Percentiles rank a stretch among this genome's conserved stretches.
Conservation (phyloP, 2,329 filamentous ascomycete species). For the Cladosporium austrohemisphaericum region DNA sequence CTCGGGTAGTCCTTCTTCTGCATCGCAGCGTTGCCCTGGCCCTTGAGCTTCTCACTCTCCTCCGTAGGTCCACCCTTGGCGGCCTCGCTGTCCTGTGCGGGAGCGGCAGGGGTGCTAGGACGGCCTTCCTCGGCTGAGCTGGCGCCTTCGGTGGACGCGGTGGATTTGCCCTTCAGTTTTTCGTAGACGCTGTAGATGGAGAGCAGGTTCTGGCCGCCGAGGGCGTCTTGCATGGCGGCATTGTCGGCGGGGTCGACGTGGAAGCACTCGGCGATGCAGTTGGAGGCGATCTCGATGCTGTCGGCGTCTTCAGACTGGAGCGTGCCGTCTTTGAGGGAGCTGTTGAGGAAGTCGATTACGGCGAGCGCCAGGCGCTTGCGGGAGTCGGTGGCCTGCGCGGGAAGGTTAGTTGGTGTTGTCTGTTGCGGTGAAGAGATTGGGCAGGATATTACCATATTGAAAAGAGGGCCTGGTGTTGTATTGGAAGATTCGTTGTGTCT, state of each 20-base stretch:
- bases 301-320: constrained; percentile 84
- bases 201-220: constrained; percentile 81
- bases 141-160: constrained; percentile 43
- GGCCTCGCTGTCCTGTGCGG: constrained; percentile 38
- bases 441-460: neutral
- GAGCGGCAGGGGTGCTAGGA: constrained; percentile 31
- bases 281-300: constrained; percentile 87
- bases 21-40: constrained; percentile 91
- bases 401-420: constrained; percentile 13
- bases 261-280: constrained; percentile 94
- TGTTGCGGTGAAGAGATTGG: neutral
- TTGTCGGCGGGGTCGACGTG: constrained; percentile 83
- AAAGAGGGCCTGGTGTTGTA: neutral
- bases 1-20: constrained; percentile 80
- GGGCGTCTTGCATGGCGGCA: constrained; percentile 67
- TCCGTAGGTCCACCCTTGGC: constrained; percentile 51
- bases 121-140: constrained; percentile 31
- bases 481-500: neutral
- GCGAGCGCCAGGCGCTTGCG: constrained; percentile 92
- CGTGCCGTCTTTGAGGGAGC: constrained; percentile 82
- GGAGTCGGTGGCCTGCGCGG: constrained; percentile 42
- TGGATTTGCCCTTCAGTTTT: constrained; percentile 72
- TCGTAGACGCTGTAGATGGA: constrained; percentile 96
- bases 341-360: constrained; percentile 90
- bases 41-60: constrained; percentile 85